Evolutionary conservation across 768 basidiomycete genomes (phyloP), one percentile per base, ranked within the genome.

Genomic region (Dendrothele bispora): DNA sequence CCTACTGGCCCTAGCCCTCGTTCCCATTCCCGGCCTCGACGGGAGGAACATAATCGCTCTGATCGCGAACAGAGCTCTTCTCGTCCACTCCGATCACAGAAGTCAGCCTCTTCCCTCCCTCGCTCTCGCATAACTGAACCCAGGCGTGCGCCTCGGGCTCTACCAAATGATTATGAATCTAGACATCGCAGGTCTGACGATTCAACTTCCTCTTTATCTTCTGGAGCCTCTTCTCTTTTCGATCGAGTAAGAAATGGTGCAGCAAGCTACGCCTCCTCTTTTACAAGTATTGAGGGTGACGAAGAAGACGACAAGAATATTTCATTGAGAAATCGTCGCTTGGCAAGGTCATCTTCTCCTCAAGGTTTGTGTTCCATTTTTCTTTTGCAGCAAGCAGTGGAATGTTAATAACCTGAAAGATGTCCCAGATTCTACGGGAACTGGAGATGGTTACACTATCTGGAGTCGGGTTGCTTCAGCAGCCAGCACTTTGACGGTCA

Each of bases 401-500:
- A n/a, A n/a, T 50, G 48, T 12, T 15, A 26, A 43, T 24, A 45
- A 41, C 37, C 47, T 44, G 45, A 20, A 18, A 26, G 10, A 32
- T 32, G 10, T 10, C 10, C 10, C 30, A 32, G 30, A 32, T 32
- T 32, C 30, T 32, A 50, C 53, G 12, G 40, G 58, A 10, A 52
- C 55, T 28, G 71, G 67, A 30, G 63, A 72, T 54, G 79, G 78
- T 7, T 63, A 63, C 40, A 70, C 72, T 7, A 58, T 83, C 21
- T 86, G 85, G 85, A 73, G 68, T 49, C 73, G 74, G 29, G 77
- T 84, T 7, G 70, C 80, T n/a, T 66, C 67, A 20, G 77, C 75
- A 14, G 79, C 83, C 3, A 74, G 69, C 50, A 70, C 63, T 4
- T 63, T 86, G 20, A 81, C 77, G 1, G 70, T 83, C 43, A 81